Evolutionary conservation across 768 basidiomycete species (phyloP), one percentile per base, ranked within the genome.

Genomic region (Leccinum olivaceopallidum): DNA sequence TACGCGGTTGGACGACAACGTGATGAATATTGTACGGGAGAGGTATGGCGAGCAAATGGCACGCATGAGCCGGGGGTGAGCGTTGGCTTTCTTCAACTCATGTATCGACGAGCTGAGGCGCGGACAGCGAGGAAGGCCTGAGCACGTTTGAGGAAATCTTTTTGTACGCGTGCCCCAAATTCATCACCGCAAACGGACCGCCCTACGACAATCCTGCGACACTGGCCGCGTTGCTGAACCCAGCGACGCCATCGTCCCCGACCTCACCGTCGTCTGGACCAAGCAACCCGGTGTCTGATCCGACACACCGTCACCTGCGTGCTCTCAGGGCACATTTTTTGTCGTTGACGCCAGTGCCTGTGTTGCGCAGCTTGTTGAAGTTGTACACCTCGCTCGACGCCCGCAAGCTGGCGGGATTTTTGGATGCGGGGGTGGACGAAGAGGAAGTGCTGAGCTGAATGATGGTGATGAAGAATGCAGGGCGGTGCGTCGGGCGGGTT

Each of bases 391-490:
- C 90, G 53, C 85, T 99, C 56, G 95, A 93, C 61, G 88, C 95
- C 14, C 85, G 85, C 70, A 98, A 98, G 77, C 83, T 99, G 28
- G 89, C 95, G 1, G 88, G 87, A 66, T 97, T 98, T 83, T 79
- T 96, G 50, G 93, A 94, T 62, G 55, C 68, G 2, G 73, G 71
- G 0, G 86, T 85, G 49, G 91, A 92, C 64, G 96, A 98, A 76
- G 96, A 98, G 71, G 90, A 92, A 74, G 89, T 98, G 70, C 81
- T 99, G 60, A 91, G 95, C 76, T 92, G 96, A 82, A 85, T 98
- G 82, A 97, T 98, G 94, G 88, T 94, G 49, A 84, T 97, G 77
- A 98, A 99, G 80, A 88, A 90, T 63, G 86, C 87, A 0, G 91
- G 90, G 67, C 81, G 93, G 69, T 92, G 90, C 60, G 85, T 72